A percentile compares a stretch with the other conserved stretches of the same genome.
Conservation (phyloP, 208 protist genomes). For the Perkinsela sp. region DNA sequence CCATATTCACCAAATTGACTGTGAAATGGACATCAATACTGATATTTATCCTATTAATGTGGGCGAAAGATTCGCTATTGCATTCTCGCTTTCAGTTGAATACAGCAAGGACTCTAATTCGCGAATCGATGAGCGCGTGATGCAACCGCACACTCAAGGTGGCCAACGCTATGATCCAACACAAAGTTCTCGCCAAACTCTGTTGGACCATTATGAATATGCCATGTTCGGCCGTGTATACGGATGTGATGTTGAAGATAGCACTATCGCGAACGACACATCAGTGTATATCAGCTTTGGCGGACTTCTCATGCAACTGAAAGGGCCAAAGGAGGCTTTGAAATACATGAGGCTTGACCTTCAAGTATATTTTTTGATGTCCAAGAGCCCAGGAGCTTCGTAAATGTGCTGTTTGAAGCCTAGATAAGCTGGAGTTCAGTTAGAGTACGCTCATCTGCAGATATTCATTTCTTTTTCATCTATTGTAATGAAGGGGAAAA, state of each 20-base stretch:
- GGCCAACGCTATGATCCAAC: slow-evolving; percentile 65
- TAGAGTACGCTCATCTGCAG: no score
- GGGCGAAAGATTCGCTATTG: slow-evolving; percentile 66
- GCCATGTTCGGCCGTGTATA: slow-evolving; percentile 89
- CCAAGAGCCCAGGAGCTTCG: no score
- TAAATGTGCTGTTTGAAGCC: no score
- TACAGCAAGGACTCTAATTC: neutral
- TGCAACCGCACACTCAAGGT: slow-evolving; percentile 9
- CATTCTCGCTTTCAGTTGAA: slow-evolving; percentile 68
- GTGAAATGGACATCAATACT: slow-evolving; percentile 73
- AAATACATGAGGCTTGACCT: slow-evolving; percentile 13
- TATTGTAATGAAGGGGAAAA: no score
- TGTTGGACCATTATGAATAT: slow-evolving; percentile 83
- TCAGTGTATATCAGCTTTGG: slow-evolving; percentile 83
- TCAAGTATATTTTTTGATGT: slow-evolving; percentile 25
- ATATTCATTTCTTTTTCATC: no score
- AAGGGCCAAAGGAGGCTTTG: slow-evolving; percentile 30
- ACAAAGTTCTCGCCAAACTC: slow-evolving; percentile 48
- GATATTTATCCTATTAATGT: slow-evolving; percentile 77
- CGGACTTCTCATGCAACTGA: slow-evolving; percentile 77
- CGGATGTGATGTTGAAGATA: slow-evolving; percentile 60
- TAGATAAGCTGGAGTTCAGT: no score
- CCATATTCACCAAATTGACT: slow-evolving; percentile 35
- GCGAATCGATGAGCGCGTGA: neutral
- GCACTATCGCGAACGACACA: slow-evolving; percentile 19